These are phyloP conservation scores for Clonostachys byssicola DNA, from an alignment of 2,329 filamentous ascomycete species.

Conservation along the genomic window DNA sequence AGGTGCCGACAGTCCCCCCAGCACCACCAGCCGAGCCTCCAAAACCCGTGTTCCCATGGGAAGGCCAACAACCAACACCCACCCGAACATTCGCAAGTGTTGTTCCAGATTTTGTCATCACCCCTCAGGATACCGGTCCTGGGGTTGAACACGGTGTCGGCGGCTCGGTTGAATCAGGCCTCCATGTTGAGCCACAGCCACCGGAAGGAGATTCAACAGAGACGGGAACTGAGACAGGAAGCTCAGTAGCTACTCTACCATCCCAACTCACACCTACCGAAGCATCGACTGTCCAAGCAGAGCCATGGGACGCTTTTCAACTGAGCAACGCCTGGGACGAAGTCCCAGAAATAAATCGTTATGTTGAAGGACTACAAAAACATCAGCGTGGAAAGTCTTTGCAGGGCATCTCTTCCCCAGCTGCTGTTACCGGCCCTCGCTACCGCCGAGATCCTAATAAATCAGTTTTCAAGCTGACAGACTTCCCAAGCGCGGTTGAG, in stretches of 20 bases:
- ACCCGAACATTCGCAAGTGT: conserved; percentile 53
- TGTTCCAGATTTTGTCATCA: not conserved
- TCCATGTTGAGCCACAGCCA: not conserved
- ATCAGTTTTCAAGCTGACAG: conserved; percentile 66
- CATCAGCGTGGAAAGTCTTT: conserved; percentile 32
- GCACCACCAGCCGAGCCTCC: conserved; percentile 50
- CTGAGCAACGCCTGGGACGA: conserved; percentile 90
- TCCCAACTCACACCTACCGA: conserved; percentile 31
- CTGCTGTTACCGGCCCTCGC: conserved; percentile 1
- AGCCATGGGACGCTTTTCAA: conserved; percentile 67
- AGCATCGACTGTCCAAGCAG: conserved; percentile 41
- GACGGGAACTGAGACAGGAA: conserved; percentile 17
- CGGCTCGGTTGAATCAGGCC: not conserved
- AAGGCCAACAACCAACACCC: conserved; percentile 58
- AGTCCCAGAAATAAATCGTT: conserved; percentile 80
- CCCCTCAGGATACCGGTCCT: not conserved
- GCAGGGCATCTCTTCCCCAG: conserved; percentile 8
- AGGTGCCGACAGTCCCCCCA: conserved; percentile 65
- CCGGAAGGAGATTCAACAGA: conserved; percentile 12
- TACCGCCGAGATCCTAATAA: conserved; percentile 7
- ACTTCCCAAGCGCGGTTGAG: conserved; percentile 81
- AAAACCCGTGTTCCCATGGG: conserved; percentile 87
- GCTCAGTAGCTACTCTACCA: conserved; percentile 5
- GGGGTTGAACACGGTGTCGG: not conserved
- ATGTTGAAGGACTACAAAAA: conserved; percentile 74